These are phyloP conservation scores for Populus davidiana DNA, from an alignment of 345 rosid genomes.

Conservation along the genomic window DNA sequence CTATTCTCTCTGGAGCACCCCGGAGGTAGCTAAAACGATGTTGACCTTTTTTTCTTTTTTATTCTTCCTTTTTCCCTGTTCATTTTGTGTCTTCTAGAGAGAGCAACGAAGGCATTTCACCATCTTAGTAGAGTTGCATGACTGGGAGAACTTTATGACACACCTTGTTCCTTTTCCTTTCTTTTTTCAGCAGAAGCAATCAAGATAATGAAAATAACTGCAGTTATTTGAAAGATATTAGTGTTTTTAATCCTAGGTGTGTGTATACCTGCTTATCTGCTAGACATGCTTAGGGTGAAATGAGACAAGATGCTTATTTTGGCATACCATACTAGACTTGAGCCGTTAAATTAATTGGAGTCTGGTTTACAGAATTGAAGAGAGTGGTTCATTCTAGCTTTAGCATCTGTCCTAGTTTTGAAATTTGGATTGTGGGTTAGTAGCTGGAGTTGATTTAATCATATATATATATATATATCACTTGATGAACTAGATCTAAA, in stretches of 20 bases:
- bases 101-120: neutral
- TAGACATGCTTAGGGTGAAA: too few species aligned
- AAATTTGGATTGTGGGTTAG: too few species aligned
- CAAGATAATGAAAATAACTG: neutral
- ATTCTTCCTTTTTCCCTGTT: neutral
- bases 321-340: too few species aligned
- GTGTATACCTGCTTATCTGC: neutral
- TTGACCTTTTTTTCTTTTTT: neutral
- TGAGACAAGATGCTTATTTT: neutral
- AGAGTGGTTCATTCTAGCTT: too few species aligned
- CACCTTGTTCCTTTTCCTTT: too few species aligned
- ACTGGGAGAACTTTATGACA: neutral
- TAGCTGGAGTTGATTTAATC: too few species aligned
- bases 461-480: too few species aligned
- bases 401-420: too few species aligned
- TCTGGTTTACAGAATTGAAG: too few species aligned
- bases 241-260: neutral
- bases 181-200: neutral
- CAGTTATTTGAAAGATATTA: neutral
- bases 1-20: constrained; percentile 58
- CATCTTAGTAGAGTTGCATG: neutral
- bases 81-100: neutral
- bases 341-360: too few species aligned
- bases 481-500: too few species aligned
- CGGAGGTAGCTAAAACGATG: constrained; percentile 32